These are phyloP conservation scores for Colletotrichum cordylinicola DNA, from an alignment of 2,329 filamentous ascomycete genomes.

Conservation along the genomic window DNA sequence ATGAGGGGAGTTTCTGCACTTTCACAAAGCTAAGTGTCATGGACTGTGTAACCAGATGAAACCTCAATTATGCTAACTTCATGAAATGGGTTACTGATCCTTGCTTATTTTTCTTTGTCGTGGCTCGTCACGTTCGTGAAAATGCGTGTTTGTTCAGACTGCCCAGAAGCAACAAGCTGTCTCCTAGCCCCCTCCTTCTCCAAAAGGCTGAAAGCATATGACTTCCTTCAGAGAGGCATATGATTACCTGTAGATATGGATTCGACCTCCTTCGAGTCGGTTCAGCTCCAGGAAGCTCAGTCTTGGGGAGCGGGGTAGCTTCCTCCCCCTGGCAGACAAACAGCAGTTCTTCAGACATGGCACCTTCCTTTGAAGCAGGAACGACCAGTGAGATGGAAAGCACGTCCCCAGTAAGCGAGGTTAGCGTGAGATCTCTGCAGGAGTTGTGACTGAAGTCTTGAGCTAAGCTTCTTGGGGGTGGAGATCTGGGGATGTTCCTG, in stretches of 20 bases:
- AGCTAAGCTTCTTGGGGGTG: not conserved
- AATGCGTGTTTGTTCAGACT: not conserved
- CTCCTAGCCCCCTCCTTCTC: fast-evolving
- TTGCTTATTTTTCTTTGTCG: not conserved
- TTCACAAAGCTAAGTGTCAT: not conserved
- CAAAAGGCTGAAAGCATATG: not conserved
- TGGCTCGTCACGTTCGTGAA: not conserved
- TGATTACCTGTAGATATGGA: not conserved
- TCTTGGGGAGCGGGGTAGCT: not conserved
- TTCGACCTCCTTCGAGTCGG: not conserved
- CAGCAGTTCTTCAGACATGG: not conserved
- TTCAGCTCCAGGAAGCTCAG: not conserved
- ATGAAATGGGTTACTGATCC: not conserved
- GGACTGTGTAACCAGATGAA: not conserved
- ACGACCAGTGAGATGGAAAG: not conserved
- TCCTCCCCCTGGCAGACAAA: not conserved
- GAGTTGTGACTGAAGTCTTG: not conserved
- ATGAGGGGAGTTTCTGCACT: not conserved
- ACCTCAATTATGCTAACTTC: not conserved
- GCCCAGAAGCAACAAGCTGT: not conserved
- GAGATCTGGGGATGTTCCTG: not conserved
- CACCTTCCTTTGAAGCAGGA: not conserved
- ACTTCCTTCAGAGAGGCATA: not conserved
- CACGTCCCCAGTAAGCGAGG: not conserved
- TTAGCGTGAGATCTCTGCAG: not conserved